Base-by-base conservation (phyloP, 306 rosid genomes). In the Fagus sylvatica region DNA sequence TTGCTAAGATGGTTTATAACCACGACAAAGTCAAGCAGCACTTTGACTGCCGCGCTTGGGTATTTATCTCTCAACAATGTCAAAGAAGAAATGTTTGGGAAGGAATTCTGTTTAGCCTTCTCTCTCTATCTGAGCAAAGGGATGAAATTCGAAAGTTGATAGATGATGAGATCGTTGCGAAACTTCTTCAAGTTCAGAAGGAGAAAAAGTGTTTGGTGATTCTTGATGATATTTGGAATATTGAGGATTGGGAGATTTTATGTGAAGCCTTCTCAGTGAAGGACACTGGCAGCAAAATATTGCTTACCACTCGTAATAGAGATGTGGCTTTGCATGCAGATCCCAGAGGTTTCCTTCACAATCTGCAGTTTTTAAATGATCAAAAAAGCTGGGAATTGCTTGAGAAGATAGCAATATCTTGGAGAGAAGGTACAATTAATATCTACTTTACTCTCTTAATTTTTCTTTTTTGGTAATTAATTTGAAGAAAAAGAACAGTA, bases 1-100 rank as follows among this genome's bases (percentile, higher is more conserved):
- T 55, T 1, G 61, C 61, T 7, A 55, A 0, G 1, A 5, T 17
- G 61, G 30, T 55, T 55, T 55, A 55, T 55, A 16, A 55, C 0
- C 6, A 55, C 30, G 0, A 4, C 10, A 5, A 0, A 55, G 30
- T 55, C 10, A 55, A 28, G 17, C 0, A 5, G 7, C 0, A 55
- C 30, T 55, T 55, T 0, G 32, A 0, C 0, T 0, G 1, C 12
- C 0, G 0, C 10, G 32, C 11, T 55, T 55, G 61, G 61, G 61
- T 6, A 16, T 17, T 0, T 28, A 55, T 55, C 6, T 56, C 62
- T 4, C 9, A 9, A 5, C 30, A 56, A 9, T 56, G 7, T 56
- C 5, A 16, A 16, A 11, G 0, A 43, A 5, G 30, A 56, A 5
- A 0, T 56, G 62, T 56, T n/a, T 56, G 19, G 62, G 17, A 7